Percentiles rank a stretch among this genome's conserved stretches.
Evolutionary conservation across 2,329 filamentous ascomycete genomes (phyloP).

Genomic region (Trichophyton simii): DNA sequence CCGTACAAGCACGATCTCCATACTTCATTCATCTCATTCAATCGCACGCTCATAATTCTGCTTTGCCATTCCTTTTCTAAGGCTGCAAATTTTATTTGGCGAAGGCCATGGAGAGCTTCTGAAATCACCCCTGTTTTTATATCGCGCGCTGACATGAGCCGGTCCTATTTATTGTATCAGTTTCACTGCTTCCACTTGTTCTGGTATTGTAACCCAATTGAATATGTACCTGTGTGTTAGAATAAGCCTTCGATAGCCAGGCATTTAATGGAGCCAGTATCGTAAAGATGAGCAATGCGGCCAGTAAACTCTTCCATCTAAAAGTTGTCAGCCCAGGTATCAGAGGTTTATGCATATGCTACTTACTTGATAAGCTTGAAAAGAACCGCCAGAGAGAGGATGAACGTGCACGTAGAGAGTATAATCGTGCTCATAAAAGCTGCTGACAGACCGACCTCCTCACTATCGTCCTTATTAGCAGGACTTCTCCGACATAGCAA

Average conservation of each 20-base stretch:
- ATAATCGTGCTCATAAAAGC: neutral
- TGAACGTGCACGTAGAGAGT: conserved; percentile 1
- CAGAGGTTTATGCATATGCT: neutral
- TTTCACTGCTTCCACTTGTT: too few relatives aligned
- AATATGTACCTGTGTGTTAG: neutral
- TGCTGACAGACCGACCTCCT: neutral
- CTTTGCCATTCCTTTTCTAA: conserved; percentile 4
- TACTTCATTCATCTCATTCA: neutral
- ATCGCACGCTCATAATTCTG: neutral
- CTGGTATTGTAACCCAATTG: neutral
- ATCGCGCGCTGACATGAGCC: conserved; percentile 3
- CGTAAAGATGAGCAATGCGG: neutral
- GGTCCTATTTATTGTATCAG: neutral
- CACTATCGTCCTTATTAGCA: neutral
- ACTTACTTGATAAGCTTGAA: conserved; percentile 1
- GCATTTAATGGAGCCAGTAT: neutral
- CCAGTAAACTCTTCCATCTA: conserved; percentile 2
- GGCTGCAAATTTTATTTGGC: conserved; percentile 3
- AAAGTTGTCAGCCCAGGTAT: neutral
- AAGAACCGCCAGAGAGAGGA: neutral
- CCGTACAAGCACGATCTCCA: conserved; percentile 1
- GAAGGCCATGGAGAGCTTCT: conserved; percentile 3
- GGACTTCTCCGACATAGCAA: neutral
- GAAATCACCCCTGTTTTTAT: neutral
- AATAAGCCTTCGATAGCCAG: neutral